These are phyloP conservation scores for Sisymbrium irio DNA, from an alignment of 345 rosid genomes.

Conservation along the genomic window DNA sequence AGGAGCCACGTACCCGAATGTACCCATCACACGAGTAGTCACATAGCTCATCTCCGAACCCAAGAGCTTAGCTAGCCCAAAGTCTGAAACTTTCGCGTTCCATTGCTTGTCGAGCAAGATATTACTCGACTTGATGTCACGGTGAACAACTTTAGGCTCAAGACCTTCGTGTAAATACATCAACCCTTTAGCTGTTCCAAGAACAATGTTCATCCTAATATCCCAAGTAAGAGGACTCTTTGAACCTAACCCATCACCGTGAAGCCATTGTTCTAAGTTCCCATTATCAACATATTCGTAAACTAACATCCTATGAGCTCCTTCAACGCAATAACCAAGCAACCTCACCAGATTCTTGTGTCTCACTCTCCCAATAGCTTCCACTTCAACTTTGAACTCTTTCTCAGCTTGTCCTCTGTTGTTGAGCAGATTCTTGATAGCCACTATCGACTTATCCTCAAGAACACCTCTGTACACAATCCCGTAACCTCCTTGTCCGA, in stretches of 20 bases:
- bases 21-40: constrained; percentile 94
- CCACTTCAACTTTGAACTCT: constrained; percentile 96
- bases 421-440: constrained; percentile 86
- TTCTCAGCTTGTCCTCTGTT: constrained; percentile 98
- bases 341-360: constrained; percentile 95
- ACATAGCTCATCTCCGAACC: constrained; percentile 83
- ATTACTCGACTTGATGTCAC: constrained; percentile 86
- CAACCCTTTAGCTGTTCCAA: constrained; percentile 85
- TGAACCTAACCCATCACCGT: constrained; percentile 67
- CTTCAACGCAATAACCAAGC: constrained; percentile 96
- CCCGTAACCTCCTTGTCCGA: constrained; percentile 98
- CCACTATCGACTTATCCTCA: constrained; percentile 62
- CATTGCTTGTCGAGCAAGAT: constrained; percentile 83
- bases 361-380: constrained; percentile 91
- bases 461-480: constrained; percentile 83
- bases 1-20: constrained; percentile 96
- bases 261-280: constrained; percentile 90
- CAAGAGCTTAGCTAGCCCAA: constrained; percentile 85
- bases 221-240: constrained; percentile 88
- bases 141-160: constrained; percentile 88
- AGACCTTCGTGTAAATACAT: constrained; percentile 88
- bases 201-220: constrained; percentile 64
- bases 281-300: constrained; percentile 87
- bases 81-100: constrained; percentile 82
- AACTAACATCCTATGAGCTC: constrained; percentile 95